phyloP scores from a whole-genome alignment of 208 protist species.

The Kentomonas sorsogonicus region DNA sequence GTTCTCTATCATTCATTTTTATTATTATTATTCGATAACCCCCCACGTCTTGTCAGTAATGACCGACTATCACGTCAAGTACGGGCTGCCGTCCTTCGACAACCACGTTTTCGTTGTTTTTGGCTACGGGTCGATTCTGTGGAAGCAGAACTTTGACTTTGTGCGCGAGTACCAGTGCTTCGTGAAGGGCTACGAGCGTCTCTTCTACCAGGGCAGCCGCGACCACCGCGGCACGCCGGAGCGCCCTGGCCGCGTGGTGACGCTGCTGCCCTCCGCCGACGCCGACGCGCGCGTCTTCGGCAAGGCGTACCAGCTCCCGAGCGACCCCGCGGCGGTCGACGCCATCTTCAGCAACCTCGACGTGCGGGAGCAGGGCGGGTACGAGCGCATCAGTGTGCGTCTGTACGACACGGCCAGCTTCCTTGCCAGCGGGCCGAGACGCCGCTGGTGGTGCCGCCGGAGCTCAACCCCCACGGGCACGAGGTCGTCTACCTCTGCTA shows the following conservation, averaged over 20 bases:
- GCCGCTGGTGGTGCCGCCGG: conserved; percentile 13
- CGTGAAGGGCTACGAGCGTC: conserved; percentile 61
- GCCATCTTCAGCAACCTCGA: conserved; percentile 54
- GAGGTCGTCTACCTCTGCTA: conserved; percentile 60
- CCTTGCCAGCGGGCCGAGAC: conserved; percentile 3
- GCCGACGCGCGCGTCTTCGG: conserved; percentile 49
- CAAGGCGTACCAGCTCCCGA: conserved; percentile 67
- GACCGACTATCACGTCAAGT: conserved; percentile 22
- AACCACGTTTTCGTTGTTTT: conserved; percentile 62
- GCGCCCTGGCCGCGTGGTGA: conserved; percentile 71
- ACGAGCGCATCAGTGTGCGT: conserved; percentile 40
- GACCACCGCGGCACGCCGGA: conserved; percentile 69
- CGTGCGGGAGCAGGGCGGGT: conserved; percentile 60
- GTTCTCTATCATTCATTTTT: too few relatives aligned
- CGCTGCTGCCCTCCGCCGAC: conserved; percentile 40
- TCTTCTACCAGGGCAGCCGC: conserved; percentile 76
- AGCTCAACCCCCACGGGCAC: conserved; percentile 16
- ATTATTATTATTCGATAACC: too few relatives aligned
- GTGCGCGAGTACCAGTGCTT: conserved; percentile 46
- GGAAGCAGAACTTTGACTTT: conserved; percentile 85
- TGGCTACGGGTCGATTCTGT: conserved; percentile 81
- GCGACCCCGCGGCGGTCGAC: conserved; percentile 30
- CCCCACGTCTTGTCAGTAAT: too few relatives aligned
- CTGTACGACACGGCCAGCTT: conserved; percentile 32
- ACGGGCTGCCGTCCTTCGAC: conserved; percentile 40